These are phyloP conservation scores for Pestalotiopsis sp. DNA, from an alignment of 2,329 filamentous ascomycete species.

Conservation along the genomic window DNA sequence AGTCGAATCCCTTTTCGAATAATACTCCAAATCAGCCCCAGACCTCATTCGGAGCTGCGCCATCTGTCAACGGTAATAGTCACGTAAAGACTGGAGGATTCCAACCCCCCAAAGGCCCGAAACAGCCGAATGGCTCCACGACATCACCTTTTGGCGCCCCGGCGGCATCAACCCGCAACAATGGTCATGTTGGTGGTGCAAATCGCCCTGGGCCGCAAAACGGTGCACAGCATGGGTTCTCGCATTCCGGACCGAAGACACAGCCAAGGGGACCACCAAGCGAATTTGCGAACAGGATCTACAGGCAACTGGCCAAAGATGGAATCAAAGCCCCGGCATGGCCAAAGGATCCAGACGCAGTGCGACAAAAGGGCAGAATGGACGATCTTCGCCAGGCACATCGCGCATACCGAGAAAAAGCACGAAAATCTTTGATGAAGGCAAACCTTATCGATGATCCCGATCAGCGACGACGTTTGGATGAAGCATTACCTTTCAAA, in stretches of 20 bases:
- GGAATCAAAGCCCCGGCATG: slow-evolving; percentile 56
- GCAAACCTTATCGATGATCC: slow-evolving; percentile 67
- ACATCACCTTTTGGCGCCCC: not conserved
- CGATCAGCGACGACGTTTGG: slow-evolving; percentile 62
- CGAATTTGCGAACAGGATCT: slow-evolving; percentile 50
- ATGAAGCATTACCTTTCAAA: slow-evolving; percentile 68
- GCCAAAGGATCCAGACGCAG: slow-evolving; percentile 58
- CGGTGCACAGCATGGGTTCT: slow-evolving; percentile 1
- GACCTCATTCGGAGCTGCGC: not conserved
- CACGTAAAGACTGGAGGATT: not conserved
- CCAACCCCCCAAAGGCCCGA: slow-evolving; percentile 2
- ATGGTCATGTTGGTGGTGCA: not conserved
- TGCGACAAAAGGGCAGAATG: slow-evolving; percentile 52
- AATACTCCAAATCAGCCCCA: not conserved
- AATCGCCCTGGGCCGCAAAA: not conserved
- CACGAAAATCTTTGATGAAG: slow-evolving; percentile 59
- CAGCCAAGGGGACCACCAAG: slow-evolving; percentile 2
- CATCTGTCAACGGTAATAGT: not conserved
- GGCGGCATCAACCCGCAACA: not conserved
- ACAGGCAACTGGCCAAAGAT: slow-evolving; percentile 56
- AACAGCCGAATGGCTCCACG: not conserved
- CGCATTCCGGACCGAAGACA: not conserved
- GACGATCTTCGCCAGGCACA: slow-evolving; percentile 58
- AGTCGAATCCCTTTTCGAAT: not conserved
- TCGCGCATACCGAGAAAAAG: slow-evolving; percentile 59